Percentiles rank a stretch among this genome's conserved stretches.
These are phyloP conservation scores for Phialophora expanda DNA, from an alignment of 2,329 filamentous ascomycete species.

Conservation along the genomic window DNA sequence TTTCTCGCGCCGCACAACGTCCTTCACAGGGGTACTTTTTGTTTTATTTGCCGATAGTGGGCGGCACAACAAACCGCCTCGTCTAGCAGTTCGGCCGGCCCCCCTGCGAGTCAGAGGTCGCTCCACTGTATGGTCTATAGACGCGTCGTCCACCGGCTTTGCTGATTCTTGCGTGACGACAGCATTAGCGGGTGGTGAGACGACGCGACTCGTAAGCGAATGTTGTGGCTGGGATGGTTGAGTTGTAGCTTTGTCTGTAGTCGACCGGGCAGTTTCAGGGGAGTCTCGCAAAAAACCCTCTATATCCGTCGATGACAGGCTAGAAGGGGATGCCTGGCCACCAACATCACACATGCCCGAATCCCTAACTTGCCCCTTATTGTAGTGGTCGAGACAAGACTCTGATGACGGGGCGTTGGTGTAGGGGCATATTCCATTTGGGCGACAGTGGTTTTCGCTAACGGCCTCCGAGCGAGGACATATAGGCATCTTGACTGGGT, in stretches of 20 bases:
- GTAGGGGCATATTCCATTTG: conserved; percentile 19
- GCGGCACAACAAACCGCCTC: conserved; percentile 2
- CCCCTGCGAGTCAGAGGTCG: not conserved
- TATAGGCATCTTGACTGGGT: conserved; percentile 22
- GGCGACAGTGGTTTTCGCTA: conserved; percentile 7
- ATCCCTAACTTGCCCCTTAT: not conserved
- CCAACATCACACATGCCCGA: not conserved
- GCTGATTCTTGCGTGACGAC: not conserved
- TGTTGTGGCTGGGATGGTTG: not conserved
- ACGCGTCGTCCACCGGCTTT: not conserved
- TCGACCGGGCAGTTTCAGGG: not conserved
- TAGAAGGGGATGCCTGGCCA: not conserved
- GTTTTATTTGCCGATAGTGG: not conserved
- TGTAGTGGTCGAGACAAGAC: conserved; percentile 11
- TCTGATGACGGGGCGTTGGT: conserved; percentile 2
- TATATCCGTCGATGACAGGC: not conserved
- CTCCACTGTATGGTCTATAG: not conserved
- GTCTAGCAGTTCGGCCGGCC: not conserved
- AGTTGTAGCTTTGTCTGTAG: not conserved
- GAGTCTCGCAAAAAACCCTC: not conserved
- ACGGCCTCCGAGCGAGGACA: conserved; percentile 26
- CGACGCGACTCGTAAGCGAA: not conserved
- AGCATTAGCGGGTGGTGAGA: not conserved
- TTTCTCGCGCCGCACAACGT: not conserved
- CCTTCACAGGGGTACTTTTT: not conserved